Evolutionary conservation across 441 rosid genomes (phyloP).

Genomic region (Manihot esculenta): DNA sequence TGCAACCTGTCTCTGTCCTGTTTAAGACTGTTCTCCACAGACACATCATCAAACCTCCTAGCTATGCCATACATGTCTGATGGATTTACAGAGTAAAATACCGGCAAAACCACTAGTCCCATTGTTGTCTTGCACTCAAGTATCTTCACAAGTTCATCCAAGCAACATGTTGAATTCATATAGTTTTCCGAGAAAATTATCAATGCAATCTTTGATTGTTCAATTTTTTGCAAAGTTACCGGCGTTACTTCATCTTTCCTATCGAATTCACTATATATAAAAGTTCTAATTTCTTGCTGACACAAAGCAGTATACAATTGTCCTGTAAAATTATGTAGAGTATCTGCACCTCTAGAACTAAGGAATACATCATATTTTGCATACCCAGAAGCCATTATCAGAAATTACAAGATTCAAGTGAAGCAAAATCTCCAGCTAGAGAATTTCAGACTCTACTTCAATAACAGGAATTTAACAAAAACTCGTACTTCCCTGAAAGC

Average conservation of each 20-base stretch:
- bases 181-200: background rate
- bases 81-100: background rate
- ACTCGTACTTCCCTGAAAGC: background rate
- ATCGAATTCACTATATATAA: background rate
- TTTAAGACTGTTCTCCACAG: background rate
- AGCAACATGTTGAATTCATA: background rate
- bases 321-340: background rate
- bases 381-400: background rate
- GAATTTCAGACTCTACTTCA: background rate
- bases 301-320: background rate
- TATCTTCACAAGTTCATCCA: conserved; percentile 6
- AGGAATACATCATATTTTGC: conserved; percentile 5
- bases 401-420: background rate
- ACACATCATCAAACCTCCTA: background rate
- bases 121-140: conserved; percentile 8
- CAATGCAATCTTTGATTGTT: background rate
- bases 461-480: background rate
- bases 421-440: background rate
- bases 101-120: conserved; percentile 2
- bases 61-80: background rate
- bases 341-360: background rate
- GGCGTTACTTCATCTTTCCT: background rate
- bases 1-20: background rate
- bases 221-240: background rate
- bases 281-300: background rate